Evolutionary conservation across 768 basidiomycete species (phyloP), one percentile per base, ranked within the genome.

Genomic region (Infundibulicybe gibba): DNA sequence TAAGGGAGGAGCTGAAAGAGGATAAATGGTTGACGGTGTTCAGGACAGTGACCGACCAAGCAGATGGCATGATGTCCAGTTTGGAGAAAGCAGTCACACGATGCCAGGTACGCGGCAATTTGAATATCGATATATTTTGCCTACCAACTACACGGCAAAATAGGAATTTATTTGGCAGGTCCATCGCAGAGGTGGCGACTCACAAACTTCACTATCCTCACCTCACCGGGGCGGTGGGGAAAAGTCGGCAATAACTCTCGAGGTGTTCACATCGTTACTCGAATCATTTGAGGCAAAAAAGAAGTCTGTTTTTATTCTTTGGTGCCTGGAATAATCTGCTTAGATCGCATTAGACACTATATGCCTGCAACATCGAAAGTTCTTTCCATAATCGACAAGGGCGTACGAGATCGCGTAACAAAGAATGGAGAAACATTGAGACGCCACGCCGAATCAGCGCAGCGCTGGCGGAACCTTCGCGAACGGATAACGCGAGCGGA

Each of bases 1-100:
- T 97, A 48, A 75, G 86, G 52, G 92, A 94, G 58, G 97, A 99
- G 66, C 72, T 98, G 53, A 94, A 90, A 67, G 95, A 97, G 65
- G 95, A 97, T 67, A 94, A 94, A 57, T 97, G 92, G 91, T 75
- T 98, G 56, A 88, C 87, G 10, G 90, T 97, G 16, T 97, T 97
- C 67, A 80, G 94, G 54, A 94, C 90, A 5, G 90, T 93, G 48
- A 85, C 91, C 37, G 87, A 94, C 58, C 94, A 97, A 63, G 94
- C 95, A 37, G 91, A 94, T 61, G 92, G 91, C 19, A 97, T 98
- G 95, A 95, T 98, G 92, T 81, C 81, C 21, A 90, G 90, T 58
- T 68, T 99, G 54, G 91, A 97, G 69, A 98, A 95, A 64, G 92
- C 90, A 8, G 83, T 95, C 38, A 84, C 83, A 57, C 82, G 89